Base-by-base conservation (phyloP, 768 basidiomycete genomes). In the Auricularia heimuer region DNA sequence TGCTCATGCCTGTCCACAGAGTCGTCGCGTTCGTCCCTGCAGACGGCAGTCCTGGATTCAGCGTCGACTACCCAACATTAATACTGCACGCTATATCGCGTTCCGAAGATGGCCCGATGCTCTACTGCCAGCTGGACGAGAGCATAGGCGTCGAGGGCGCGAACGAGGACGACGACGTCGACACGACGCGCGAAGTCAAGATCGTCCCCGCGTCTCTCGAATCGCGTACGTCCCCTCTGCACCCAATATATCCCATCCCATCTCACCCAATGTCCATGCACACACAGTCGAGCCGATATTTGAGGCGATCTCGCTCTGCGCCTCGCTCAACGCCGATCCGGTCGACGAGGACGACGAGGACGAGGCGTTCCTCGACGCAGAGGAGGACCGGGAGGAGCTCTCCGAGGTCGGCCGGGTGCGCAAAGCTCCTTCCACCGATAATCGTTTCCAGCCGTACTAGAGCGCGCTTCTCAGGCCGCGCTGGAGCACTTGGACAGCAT, bases 71-170 rank as follows among this genome's bases (percentile, higher is more conserved):
- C 74, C 93, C 92, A 10, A 80, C 88, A 4, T 90, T 99, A 71
- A 96, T 93, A 1, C 83, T 99, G 2, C 97, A 99, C 70, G 97
- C 97, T 33, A 83, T 95, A 63, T 92, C 94, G 0, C 87, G 93
- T 56, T 81, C 82, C 2, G 83, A 85, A 54, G 67, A 76, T 8
- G 81, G 79, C 0, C 86, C 90, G 3, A 88, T 85, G 6, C 83
- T 98, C 72, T 98, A 98, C 75, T 97, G 94, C 73, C 97, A 99
- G 69, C 83, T 98, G 11, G 95, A 97, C 69, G 92, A 92, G 62
- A 75, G 76, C n/a, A 76, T 73, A 21, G 71, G 68, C 39, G 70
- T 77, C 75, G 44, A 75, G 1, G 61, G 69, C 29, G 69, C 73
- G 16, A 75, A 80, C 36, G 74, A 73, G 34, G 79, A 78, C 42